These are phyloP conservation scores for Xylaria sp. DNA, from an alignment of 2,329 filamentous ascomycete genomes.

Conservation along the genomic window DNA sequence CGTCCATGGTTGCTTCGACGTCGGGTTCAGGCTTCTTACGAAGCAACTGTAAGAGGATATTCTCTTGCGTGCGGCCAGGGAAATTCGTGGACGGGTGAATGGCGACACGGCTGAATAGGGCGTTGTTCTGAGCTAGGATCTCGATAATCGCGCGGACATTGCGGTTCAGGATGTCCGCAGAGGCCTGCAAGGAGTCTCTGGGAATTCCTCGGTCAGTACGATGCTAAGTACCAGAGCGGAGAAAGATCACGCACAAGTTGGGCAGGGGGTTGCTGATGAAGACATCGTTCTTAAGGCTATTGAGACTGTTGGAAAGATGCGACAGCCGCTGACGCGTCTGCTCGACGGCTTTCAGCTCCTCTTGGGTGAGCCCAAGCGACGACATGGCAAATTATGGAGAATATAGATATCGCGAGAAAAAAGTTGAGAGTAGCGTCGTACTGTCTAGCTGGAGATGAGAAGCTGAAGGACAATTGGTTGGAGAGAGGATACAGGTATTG, in stretches of 20 bases:
- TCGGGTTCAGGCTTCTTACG: conserved; percentile 86
- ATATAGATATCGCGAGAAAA: conserved; percentile 5
- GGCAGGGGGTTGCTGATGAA: conserved; percentile 73
- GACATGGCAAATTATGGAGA: conserved; percentile 47
- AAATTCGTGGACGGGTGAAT: conserved; percentile 81
- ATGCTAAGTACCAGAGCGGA: neutral
- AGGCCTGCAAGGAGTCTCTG: conserved; percentile 78
- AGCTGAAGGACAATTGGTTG: neutral
- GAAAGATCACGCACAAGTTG: conserved; percentile 64
- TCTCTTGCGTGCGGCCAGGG: conserved; percentile 75
- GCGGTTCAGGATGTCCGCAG: conserved; percentile 75
- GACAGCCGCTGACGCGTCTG: conserved; percentile 74
- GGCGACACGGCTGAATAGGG: conserved; percentile 75
- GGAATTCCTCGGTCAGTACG: conserved; percentile 9
- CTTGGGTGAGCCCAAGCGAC: conserved; percentile 63
- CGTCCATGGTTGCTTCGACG: conserved; percentile 77
- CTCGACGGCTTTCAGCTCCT: conserved; percentile 76
- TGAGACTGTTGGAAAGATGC: conserved; percentile 75
- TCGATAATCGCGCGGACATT: conserved; percentile 76
- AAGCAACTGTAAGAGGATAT: conserved; percentile 74
- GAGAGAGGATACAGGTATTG: too few species aligned
- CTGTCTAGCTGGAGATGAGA: neutral
- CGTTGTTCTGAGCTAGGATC: conserved; percentile 71
- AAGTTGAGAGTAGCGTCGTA: neutral
- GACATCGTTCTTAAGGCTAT: conserved; percentile 70